Conservation (phyloP, 257 asterid genomes). For the Solanum bulbocastanum region DNA sequence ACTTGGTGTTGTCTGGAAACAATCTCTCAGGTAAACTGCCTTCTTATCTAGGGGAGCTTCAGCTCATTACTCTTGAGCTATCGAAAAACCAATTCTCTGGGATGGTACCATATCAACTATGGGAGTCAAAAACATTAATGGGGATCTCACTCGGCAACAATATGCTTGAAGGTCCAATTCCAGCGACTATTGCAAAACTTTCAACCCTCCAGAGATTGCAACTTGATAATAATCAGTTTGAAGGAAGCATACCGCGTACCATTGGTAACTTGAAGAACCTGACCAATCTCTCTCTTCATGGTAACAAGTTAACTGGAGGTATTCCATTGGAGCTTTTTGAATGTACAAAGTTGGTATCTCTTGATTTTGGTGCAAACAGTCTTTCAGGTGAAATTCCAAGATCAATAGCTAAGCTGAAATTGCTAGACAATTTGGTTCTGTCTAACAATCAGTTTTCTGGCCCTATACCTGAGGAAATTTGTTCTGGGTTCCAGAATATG, state of each 20-base stretch:
- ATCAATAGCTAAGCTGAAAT: slow-evolving; percentile 36
- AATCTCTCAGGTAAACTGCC: slow-evolving; percentile 56
- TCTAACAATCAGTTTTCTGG: slow-evolving; percentile 56
- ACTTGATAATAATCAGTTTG: slow-evolving; percentile 47
- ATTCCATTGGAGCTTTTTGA: slow-evolving; percentile 56
- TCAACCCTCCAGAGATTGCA: slow-evolving; percentile 37
- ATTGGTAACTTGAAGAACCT: slow-evolving; percentile 54
- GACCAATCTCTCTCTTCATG: slow-evolving; percentile 63
- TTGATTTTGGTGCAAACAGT: slow-evolving; percentile 50
- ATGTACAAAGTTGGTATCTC: slow-evolving; percentile 52
- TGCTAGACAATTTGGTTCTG: slow-evolving; percentile 68
- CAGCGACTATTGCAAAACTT: slow-evolving; percentile 19
- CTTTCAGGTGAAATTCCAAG: slow-evolving; percentile 47
- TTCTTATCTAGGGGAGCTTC: slow-evolving; percentile 50
- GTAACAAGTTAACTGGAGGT: slow-evolving; percentile 50
- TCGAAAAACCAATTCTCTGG: slow-evolving; percentile 52
- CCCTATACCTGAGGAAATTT: slow-evolving; percentile 58
- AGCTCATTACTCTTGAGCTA: slow-evolving; percentile 41
- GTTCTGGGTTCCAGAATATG: slow-evolving; percentile 60
- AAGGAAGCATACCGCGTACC: slow-evolving; percentile 48
- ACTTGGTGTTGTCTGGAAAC: slow-evolving; percentile 53
- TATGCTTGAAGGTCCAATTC: slow-evolving; percentile 40
- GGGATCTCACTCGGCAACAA: slow-evolving; percentile 37
- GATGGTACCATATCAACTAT: slow-evolving; percentile 42
- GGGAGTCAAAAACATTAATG: slow-evolving; percentile 64